A percentile compares a stretch with the other conserved stretches of the same genome.
Evolutionary conservation across 2,329 filamentous ascomycete genomes (phyloP).

Genomic region (Teratosphaeria nubilosa): DNA sequence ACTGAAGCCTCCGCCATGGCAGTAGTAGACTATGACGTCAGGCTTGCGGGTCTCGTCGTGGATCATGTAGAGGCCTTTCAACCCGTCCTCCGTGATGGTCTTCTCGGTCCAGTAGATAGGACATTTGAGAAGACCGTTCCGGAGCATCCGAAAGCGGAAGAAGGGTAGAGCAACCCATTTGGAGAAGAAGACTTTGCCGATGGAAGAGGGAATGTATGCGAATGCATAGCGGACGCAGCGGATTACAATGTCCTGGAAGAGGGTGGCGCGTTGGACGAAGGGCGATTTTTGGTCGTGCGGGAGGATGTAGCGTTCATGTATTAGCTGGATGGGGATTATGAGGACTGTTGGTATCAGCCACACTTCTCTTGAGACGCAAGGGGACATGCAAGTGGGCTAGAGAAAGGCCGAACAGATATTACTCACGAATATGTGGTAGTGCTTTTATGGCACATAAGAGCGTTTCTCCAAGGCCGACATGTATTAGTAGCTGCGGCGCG

Average conservation of each 20-base stretch:
- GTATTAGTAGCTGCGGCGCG: slow-evolving; percentile 58
- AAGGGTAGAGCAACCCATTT: slow-evolving; percentile 65
- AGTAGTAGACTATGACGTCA: slow-evolving; percentile 73
- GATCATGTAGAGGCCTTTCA: slow-evolving; percentile 59
- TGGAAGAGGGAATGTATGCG: slow-evolving; percentile 54
- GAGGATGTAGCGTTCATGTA: slow-evolving; percentile 48
- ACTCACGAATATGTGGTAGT: slow-evolving; percentile 60
- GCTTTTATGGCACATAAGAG: slow-evolving; percentile 48
- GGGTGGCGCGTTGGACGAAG: slow-evolving; percentile 59
- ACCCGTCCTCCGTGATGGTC: slow-evolving; percentile 36
- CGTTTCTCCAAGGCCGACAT: slow-evolving; percentile 54
- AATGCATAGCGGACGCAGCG: slow-evolving; percentile 72
- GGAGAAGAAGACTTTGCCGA: slow-evolving; percentile 69
- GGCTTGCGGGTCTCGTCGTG: slow-evolving; percentile 50
- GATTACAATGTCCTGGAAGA: slow-evolving; percentile 69
- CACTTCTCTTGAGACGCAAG: not conserved
- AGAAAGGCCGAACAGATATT: not conserved
- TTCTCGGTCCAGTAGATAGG: slow-evolving; percentile 57
- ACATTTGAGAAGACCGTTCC: slow-evolving; percentile 55
- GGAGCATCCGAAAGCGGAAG: slow-evolving; percentile 61
- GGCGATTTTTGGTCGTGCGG: slow-evolving; percentile 39
- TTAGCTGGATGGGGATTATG: slow-evolving; percentile 48
- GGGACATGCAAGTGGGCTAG: no score
- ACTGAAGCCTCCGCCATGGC: slow-evolving; percentile 72
- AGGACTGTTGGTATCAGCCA: slow-evolving; percentile 35